Conservation (phyloP, 805 yeast genomes). For the Cyberlindnera mrakii region DNA sequence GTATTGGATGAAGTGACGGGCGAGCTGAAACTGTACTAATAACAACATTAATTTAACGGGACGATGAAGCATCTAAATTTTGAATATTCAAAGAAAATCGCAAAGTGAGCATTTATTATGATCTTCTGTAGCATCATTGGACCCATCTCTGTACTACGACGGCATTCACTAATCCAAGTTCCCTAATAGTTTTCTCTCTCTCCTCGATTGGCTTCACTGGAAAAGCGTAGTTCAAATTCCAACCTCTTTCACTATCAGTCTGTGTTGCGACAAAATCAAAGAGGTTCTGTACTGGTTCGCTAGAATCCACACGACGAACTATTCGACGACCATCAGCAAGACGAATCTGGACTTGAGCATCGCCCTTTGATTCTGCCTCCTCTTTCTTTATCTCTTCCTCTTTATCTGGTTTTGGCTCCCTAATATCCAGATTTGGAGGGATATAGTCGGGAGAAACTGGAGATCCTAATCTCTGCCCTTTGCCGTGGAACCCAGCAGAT, state of each 20-base stretch:
- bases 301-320: constrained; percentile 55
- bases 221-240: constrained; percentile 70
- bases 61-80: not conserved
- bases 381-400: constrained; percentile 11
- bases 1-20: constrained; percentile 80
- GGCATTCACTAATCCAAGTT: constrained; percentile 73
- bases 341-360: constrained; percentile 73
- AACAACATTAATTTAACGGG: not conserved
- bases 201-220: constrained; percentile 73
- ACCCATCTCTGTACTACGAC: constrained; percentile 89
- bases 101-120: not conserved
- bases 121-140: not conserved
- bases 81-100: not conserved
- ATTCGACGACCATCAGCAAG: constrained; percentile 75
- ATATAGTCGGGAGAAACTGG: constrained; percentile 71
- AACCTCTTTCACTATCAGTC: constrained; percentile 36
- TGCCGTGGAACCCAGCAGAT: constrained; percentile 67
- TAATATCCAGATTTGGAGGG: constrained; percentile 14
- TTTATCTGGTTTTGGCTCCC: not conserved
- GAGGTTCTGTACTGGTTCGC: constrained; percentile 58
- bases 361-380: constrained; percentile 41
- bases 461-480: constrained; percentile 83
- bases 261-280: constrained; percentile 61
- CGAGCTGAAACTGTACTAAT: constrained; percentile 63
- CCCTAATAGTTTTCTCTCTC: constrained; percentile 49